phyloP scores from a whole-genome alignment of 441 rosid species.

The Eruca vesicaria region DNA sequence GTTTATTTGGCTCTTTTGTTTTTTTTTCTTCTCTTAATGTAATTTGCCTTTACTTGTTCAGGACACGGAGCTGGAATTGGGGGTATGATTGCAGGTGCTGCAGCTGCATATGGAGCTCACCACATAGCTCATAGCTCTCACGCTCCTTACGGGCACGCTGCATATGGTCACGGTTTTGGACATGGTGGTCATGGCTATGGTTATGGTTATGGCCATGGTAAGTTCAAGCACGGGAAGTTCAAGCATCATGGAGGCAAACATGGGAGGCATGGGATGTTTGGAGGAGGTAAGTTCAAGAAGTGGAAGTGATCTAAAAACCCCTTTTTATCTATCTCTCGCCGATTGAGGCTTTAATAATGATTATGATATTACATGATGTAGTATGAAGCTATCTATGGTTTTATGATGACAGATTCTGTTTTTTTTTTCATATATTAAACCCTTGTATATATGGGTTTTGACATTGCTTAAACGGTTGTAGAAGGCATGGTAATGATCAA shows the following conservation, averaged over 20 bases:
- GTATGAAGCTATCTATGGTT: conserved; percentile 11
- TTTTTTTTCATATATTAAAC: neutral
- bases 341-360: conserved; percentile 5
- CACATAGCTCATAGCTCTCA: conserved; percentile 44
- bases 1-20: neutral
- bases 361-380: conserved; percentile 1
- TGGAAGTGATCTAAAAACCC: conserved; percentile 55
- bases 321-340: neutral
- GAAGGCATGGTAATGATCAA: neutral
- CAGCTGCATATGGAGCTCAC: conserved; percentile 38
- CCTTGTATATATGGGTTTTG: neutral
- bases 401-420: conserved; percentile 16
- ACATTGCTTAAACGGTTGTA: neutral
- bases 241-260: conserved; percentile 24
- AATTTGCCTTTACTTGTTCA: conserved; percentile 33
- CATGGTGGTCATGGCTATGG: conserved; percentile 33
- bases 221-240: conserved; percentile 37
- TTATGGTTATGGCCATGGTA: too few relatives aligned
- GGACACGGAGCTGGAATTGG: conserved; percentile 48
- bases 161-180: conserved; percentile 28
- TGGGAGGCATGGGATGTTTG: conserved; percentile 33
- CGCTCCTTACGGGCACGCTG: conserved; percentile 29
- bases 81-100: conserved; percentile 41
- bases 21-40: conserved; percentile 26
- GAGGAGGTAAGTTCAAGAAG: conserved; percentile 50